Evolutionary conservation across 1,284 basidiomycete genomes (phyloP).

Genomic region (Ceratobasidium papillatum): DNA sequence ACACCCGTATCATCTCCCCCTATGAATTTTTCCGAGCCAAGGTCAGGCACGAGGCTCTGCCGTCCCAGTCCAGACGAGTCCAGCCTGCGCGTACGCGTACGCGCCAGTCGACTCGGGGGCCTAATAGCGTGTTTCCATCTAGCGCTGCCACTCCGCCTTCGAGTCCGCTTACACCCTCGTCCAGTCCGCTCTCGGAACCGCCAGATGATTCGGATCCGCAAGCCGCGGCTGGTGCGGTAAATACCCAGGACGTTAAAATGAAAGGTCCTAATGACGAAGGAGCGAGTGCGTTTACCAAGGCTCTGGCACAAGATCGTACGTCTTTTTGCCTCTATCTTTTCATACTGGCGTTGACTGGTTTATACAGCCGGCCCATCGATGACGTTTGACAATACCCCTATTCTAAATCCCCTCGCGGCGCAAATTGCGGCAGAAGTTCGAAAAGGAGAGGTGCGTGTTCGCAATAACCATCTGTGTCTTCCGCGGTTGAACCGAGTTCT

Average conservation of each 20-base stretch:
- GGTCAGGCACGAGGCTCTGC: slow-evolving; percentile 69
- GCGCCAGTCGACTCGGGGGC: neutral
- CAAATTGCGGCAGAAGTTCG: slow-evolving; percentile 37
- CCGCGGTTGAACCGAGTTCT: slow-evolving; percentile 52
- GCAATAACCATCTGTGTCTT: neutral
- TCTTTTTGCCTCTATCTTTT: neutral
- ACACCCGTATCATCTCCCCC: slow-evolving; percentile 88
- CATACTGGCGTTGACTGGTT: neutral
- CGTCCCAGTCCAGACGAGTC: slow-evolving; percentile 30
- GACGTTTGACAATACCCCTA: slow-evolving; percentile 20
- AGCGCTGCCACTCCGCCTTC: slow-evolving; percentile 63
- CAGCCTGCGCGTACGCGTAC: neutral
- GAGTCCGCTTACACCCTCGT: slow-evolving; percentile 60
- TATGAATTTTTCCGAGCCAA: slow-evolving; percentile 90
- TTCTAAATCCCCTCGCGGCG: slow-evolving; percentile 6
- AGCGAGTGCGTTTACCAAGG: slow-evolving; percentile 34
- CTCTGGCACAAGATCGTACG: slow-evolving; percentile 19
- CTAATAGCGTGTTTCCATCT: slow-evolving; percentile 1
- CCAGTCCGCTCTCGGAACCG: slow-evolving; percentile 80
- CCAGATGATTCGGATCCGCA: slow-evolving; percentile 74
- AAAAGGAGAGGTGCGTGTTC: slow-evolving; percentile 47
- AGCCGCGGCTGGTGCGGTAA: slow-evolving; percentile 51
- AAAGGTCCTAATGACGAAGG: slow-evolving; percentile 34
- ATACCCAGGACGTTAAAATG: slow-evolving; percentile 31
- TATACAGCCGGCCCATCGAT: slow-evolving; percentile 19